These are phyloP conservation scores for Spergularia bocconei DNA, from an alignment of 148 eudicot species.

Conservation along the genomic window DNA sequence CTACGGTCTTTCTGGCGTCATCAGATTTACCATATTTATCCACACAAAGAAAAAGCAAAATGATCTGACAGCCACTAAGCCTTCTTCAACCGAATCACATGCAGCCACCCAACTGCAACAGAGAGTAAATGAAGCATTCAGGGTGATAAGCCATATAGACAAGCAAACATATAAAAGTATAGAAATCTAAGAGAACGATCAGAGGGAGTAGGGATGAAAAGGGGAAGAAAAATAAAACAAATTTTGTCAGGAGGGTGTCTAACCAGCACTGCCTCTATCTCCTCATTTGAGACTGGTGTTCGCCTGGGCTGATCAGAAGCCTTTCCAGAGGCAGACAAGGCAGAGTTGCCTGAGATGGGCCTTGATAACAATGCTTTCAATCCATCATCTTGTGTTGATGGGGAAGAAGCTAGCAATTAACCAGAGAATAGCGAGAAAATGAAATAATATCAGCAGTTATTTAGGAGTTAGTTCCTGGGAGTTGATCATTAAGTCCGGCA, in stretches of 20 bases:
- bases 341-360: constrained; percentile 42
- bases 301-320: constrained; percentile 91
- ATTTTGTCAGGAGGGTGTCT: neutral
- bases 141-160: neutral
- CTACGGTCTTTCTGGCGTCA: neutral
- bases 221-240: neutral
- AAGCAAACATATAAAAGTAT: neutral
- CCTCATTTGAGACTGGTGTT: constrained; percentile 71
- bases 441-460: neutral
- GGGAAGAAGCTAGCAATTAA: constrained; percentile 43
- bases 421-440: neutral
- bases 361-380: constrained; percentile 47
- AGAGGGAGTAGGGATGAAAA: neutral
- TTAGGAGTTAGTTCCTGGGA: neutral
- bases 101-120: constrained; percentile 86
- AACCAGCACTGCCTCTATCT: constrained; percentile 86
- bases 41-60: constrained; percentile 7
- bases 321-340: constrained; percentile 56
- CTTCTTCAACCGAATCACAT: constrained; percentile 29
- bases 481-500: neutral
- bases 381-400: constrained; percentile 35
- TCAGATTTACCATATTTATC: constrained; percentile 18
- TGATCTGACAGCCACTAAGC: neutral
- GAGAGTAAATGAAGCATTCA: constrained; percentile 1
- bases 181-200: neutral